Conservation (phyloP, 768 basidiomycete species). For the Tylopilus sp. region DNA sequence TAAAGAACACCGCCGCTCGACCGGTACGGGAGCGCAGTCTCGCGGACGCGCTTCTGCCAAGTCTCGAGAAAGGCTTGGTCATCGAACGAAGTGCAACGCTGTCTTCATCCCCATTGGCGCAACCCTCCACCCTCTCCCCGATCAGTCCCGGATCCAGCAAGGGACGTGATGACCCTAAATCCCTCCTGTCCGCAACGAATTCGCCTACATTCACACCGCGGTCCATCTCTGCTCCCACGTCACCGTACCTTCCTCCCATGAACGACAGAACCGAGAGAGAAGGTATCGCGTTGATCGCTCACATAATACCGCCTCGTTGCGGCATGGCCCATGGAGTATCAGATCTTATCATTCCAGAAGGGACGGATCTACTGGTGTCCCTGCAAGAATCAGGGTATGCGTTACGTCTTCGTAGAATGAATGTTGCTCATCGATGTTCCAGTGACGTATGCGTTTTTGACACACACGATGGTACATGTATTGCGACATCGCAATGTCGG, state of each 20-base stretch:
- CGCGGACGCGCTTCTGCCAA: constrained; percentile 31
- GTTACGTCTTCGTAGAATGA: background rate
- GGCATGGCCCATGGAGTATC: constrained; percentile 41
- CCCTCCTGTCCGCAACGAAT: constrained; percentile 44
- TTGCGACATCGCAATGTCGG: constrained; percentile 21
- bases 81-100: constrained; percentile 22
- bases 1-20: constrained; percentile 50
- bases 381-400: constrained; percentile 67
- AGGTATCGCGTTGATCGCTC: constrained; percentile 23
- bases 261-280: constrained; percentile 18
- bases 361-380: constrained; percentile 43
- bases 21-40: constrained; percentile 24
- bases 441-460: constrained; percentile 57
- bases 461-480: constrained; percentile 46
- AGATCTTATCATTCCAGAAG: constrained; percentile 45
- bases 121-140: constrained; percentile 3
- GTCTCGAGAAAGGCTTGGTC: constrained; percentile 27
- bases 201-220: constrained; percentile 40
- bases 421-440: constrained; percentile 5
- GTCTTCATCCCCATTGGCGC: constrained; percentile 11
- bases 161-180: constrained; percentile 35
- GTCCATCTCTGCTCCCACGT: constrained; percentile 38
- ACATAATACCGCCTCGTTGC: constrained; percentile 45
- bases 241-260: constrained; percentile 18
- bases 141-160: constrained; percentile 16